phyloP scores from a whole-genome alignment of 2,329 filamentous ascomycete species.

The Fusarium avenaceum region DNA sequence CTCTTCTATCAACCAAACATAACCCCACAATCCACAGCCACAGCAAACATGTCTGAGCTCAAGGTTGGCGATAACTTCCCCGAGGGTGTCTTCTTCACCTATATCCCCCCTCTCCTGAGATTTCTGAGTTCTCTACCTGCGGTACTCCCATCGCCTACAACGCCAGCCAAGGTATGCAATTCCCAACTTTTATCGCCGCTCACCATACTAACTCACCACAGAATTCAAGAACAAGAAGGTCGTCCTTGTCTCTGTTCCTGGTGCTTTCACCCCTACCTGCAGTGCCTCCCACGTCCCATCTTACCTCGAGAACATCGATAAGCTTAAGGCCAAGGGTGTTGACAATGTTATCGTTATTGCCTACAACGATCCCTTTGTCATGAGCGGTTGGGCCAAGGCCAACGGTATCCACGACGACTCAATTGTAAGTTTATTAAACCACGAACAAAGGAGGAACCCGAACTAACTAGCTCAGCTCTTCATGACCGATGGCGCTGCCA shows the following conservation, averaged over 20 bases:
- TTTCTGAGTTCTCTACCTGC: conserved; percentile 77
- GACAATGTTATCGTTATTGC: conserved; percentile 86
- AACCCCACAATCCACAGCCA: conserved; percentile 16
- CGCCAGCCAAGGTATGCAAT: conserved; percentile 75
- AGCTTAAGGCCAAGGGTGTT: conserved; percentile 84
- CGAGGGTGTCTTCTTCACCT: conserved; percentile 83
- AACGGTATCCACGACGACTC: conserved; percentile 80
- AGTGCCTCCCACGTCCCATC: conserved; percentile 84
- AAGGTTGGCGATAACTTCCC: conserved; percentile 89
- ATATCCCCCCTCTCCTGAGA: conserved; percentile 83
- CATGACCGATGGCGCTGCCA: conserved; percentile 75
- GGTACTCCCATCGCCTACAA: conserved; percentile 83
- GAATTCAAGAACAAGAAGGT: conserved; percentile 70
- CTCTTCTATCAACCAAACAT: conserved; percentile 10
- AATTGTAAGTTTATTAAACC: conserved; percentile 59
- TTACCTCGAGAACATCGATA: conserved; percentile 78
- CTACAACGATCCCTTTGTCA: conserved; percentile 87
- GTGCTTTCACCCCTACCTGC: conserved; percentile 90
- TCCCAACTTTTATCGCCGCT: conserved; percentile 16
- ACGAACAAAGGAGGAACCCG: background rate
- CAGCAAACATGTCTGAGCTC: conserved; percentile 69
- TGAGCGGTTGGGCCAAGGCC: conserved; percentile 92
- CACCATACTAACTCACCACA: conserved; percentile 45
- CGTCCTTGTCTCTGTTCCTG: conserved; percentile 69
- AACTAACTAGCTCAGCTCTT: conserved; percentile 69